Evolutionary conservation across 495 filamentous ascomycete genomes (phyloP), one percentile per base, ranked within the genome.

Genomic region (Hypomontagnella submonticulosa): DNA sequence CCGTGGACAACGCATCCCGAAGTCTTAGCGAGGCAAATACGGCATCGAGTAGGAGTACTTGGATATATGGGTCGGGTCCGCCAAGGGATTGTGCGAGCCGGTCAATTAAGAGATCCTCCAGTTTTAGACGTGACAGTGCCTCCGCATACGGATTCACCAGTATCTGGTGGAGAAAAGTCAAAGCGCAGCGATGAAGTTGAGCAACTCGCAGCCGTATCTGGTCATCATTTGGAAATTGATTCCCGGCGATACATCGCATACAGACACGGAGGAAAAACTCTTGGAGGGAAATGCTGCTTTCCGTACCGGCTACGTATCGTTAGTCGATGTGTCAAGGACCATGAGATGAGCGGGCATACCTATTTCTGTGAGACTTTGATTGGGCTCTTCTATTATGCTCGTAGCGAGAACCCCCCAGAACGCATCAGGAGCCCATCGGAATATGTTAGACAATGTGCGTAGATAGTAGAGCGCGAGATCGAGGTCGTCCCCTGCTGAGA

Each of bases 401-500:
- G 80, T 77, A 12, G 86, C 85, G 5, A 92, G 76, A 0, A 83
- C 80, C n/a, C 80, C 77, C 87, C 89, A 89, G 27, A 84, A 80
- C 33, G 78, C 79, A 44, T 84, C 83, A 9, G 88, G 84, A 2
- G 87, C 83, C 76, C 82, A 86, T 41, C 81, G 79, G 34, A 96
- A 77, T 32, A 94, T 78, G 63, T 90, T 91, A 12, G 87, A 88
- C 0, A 95, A 74, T 1, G 89, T 89, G 62, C 87, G 87, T 12
- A 97, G 73, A 67, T 95, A 88, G 72, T 97, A 96, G 10, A 89
- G 78, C 59, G 86, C 91, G 52, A 93, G 81, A 58, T 89, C 88
- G 40, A 92, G 81, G 67, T 95, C 90, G 66, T 92, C 87, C 30
- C 84, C 80, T 37, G 72, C 72, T 4, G 69, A 61, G 58, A 78